Conservation (phyloP, 1,139 yeast species). For the Saccharomyces hybrid region DNA sequence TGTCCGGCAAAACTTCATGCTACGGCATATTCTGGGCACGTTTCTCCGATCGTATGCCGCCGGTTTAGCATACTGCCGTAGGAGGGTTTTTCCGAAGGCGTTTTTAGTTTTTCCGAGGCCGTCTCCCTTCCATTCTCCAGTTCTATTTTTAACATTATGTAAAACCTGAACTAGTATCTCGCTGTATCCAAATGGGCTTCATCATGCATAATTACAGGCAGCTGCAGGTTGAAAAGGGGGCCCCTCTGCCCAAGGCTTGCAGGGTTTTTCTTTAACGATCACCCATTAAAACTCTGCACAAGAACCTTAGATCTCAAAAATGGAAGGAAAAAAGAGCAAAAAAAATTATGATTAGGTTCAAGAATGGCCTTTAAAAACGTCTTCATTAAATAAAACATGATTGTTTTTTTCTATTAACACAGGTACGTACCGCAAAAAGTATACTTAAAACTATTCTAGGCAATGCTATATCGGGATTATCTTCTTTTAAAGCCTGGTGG, state of each 20-base stretch:
- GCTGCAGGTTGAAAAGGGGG: background rate
- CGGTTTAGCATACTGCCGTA: background rate
- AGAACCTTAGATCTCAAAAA: background rate
- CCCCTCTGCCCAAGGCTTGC: background rate
- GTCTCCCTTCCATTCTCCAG: background rate
- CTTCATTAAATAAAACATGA: background rate
- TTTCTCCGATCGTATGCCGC: background rate
- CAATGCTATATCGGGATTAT: constrained; percentile 3
- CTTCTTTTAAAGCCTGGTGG: constrained; percentile 38
- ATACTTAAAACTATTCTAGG: background rate
- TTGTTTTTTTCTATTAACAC: background rate
- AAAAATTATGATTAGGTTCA: background rate
- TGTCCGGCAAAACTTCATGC: background rate
- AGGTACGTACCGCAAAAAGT: background rate
- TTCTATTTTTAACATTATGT: background rate
- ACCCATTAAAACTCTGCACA: background rate
- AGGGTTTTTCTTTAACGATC: background rate
- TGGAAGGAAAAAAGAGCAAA: background rate
- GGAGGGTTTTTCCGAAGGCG: background rate
- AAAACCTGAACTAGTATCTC: background rate
- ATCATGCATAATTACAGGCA: background rate
- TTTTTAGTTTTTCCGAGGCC: background rate
- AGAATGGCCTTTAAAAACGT: background rate
- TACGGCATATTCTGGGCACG: background rate
- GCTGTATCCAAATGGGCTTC: background rate